phyloP scores from a whole-genome alignment of 495 filamentous ascomycete genomes.

The Penicillium argentinense region DNA sequence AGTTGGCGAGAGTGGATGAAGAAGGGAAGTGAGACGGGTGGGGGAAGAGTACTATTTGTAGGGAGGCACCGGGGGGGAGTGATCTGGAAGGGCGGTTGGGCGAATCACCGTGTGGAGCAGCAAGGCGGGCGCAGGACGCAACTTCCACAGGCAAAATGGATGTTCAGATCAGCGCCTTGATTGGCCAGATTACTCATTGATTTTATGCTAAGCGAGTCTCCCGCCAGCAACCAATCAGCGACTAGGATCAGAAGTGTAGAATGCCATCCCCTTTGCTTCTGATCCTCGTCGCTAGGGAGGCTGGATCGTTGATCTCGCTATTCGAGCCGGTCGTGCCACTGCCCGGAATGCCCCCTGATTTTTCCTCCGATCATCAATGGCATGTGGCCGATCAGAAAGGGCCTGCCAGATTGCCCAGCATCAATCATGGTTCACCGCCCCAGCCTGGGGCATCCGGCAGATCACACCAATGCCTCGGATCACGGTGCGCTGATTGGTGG shows the following conservation, averaged over 20 bases:
- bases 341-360: conserved; percentile 16
- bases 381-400: too few relatives aligned
- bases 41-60: conserved; percentile 54
- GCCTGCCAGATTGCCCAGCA: too few relatives aligned
- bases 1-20: conserved; percentile 44
- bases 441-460: conserved; percentile 30
- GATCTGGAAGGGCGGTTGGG: conserved; percentile 35
- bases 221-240: conserved; percentile 36
- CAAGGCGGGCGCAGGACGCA: too few relatives aligned
- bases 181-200: conserved; percentile 24
- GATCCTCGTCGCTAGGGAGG: conserved; percentile 37
- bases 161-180: neutral
- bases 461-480: conserved; percentile 33
- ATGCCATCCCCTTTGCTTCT: conserved; percentile 30
- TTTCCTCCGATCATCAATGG: conserved; percentile 19
- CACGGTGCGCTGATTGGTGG: conserved; percentile 41
- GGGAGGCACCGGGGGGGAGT: conserved; percentile 29
- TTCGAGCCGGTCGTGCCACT: conserved; percentile 12
- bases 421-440: too few relatives aligned
- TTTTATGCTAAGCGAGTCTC: conserved; percentile 39
- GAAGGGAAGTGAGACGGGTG: conserved; percentile 50
- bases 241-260: conserved; percentile 42
- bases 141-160: too few relatives aligned
- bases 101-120: conserved; percentile 28
- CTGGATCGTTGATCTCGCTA: conserved; percentile 16